A percentile compares a stretch with the other conserved stretches of the same genome.
phyloP scores from a whole-genome alignment of 2,329 filamentous ascomycete species.

The Penicillium hesseltinei region DNA sequence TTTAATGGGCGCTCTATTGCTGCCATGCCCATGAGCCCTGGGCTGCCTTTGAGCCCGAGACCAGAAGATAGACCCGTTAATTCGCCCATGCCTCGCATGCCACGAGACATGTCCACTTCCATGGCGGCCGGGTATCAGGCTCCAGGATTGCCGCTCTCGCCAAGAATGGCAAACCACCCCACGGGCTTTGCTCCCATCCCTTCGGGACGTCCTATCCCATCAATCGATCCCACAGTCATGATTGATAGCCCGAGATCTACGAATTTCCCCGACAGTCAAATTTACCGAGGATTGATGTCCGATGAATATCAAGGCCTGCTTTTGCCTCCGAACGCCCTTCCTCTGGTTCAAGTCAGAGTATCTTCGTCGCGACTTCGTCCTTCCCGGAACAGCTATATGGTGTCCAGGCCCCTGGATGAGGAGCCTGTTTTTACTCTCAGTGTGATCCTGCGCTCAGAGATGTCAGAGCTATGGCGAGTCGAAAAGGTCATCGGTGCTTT shows the following conservation, averaged over 20 bases:
- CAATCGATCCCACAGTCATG: constrained; percentile 38
- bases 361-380: constrained; percentile 94
- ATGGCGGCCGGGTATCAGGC: constrained; percentile 58
- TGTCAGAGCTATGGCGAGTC: constrained; percentile 78
- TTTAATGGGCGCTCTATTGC: constrained; percentile 41
- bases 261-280: constrained; percentile 41
- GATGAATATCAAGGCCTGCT: constrained; percentile 85
- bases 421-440: constrained; percentile 93
- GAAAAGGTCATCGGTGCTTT: constrained; percentile 88
- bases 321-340: constrained; percentile 82
- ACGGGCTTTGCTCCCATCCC: constrained; percentile 66
- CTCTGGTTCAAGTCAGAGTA: constrained; percentile 80
- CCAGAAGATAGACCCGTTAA: constrained; percentile 59
- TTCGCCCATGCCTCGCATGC: constrained; percentile 59
- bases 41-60: constrained; percentile 61
- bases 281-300: constrained; percentile 75
- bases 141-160: constrained; percentile 61
- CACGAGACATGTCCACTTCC: constrained; percentile 48
- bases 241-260: constrained; percentile 35
- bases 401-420: constrained; percentile 76
- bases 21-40: constrained; percentile 58
- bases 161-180: constrained; percentile 70
- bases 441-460: constrained; percentile 67
- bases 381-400: constrained; percentile 79
- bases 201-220: constrained; percentile 29